Evolutionary conservation across 371 early-diverging fungal species (phyloP).

Genomic region (Mucor irregularis): DNA sequence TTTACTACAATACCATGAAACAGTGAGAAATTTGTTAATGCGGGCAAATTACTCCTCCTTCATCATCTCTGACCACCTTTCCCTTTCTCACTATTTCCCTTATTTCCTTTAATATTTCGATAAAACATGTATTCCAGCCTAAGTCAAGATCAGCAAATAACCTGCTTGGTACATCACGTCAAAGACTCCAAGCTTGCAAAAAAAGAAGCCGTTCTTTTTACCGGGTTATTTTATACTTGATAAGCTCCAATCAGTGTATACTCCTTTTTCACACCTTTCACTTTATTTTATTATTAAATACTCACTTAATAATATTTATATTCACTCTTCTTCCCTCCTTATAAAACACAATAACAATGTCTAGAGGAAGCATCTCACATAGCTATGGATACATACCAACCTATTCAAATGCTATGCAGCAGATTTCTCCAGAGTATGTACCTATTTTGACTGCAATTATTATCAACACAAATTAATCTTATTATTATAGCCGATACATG

Average conservation of each 20-base stretch:
- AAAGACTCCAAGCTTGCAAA: neutral
- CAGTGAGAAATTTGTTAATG: no score
- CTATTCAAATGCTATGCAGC: slow-evolving; percentile 15
- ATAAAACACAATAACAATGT: slow-evolving; percentile 10
- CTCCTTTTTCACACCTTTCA: neutral
- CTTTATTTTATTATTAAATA: slow-evolving; percentile 3
- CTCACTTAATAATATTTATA: neutral
- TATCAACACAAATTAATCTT: no score
- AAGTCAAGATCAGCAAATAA: neutral
- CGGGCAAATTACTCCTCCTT: no score
- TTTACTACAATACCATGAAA: no score
- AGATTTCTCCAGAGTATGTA: slow-evolving; percentile 20
- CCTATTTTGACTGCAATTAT: neutral
- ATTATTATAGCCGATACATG: slow-evolving; percentile 4
- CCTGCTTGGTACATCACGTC: neutral
- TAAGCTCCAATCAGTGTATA: no score
- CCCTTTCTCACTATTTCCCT: no score
- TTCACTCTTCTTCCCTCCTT: neutral
- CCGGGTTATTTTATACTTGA: slow-evolving; percentile 1
- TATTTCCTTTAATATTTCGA: no score
- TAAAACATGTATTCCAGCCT: no score
- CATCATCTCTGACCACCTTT: no score
- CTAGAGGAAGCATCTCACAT: slow-evolving; percentile 22
- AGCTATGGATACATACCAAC: slow-evolving; percentile 16
- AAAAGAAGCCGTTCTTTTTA: slow-evolving; percentile 8